phyloP scores from a whole-genome alignment of 495 filamentous ascomycete genomes.

The Penicillium goetzii region DNA sequence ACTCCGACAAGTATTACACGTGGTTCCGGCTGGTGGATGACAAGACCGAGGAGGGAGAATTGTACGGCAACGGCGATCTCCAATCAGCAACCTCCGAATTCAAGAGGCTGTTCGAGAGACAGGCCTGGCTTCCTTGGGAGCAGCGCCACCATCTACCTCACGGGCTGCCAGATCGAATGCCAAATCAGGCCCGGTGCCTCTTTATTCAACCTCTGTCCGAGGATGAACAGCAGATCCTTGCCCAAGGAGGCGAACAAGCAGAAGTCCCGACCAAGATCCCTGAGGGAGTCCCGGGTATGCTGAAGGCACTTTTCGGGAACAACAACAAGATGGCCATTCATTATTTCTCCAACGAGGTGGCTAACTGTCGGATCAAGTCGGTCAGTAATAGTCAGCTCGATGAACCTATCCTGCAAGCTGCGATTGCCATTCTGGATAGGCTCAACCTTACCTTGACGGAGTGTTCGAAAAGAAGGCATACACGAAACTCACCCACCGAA shows the following conservation, averaged over 20 bases:
- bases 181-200: not conserved
- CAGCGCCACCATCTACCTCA: slow-evolving; percentile 1
- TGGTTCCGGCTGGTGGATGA: slow-evolving; percentile 1
- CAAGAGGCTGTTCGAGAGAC: slow-evolving; percentile 6
- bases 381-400: not conserved
- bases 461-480: not conserved
- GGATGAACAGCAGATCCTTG: slow-evolving; percentile 1
- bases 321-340: not conserved
- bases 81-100: slow-evolving; percentile 10
- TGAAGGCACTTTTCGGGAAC: slow-evolving; percentile 6
- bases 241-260: not conserved
- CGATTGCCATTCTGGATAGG: not conserved
- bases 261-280: not conserved
- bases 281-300: not conserved
- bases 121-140: slow-evolving; percentile 16
- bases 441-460: not conserved
- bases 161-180: not conserved
- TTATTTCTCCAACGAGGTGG: not conserved
- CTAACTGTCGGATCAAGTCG: not conserved
- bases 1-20: not conserved
- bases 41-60: not conserved
- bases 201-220: slow-evolving; percentile 8
- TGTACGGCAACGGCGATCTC: slow-evolving; percentile 5
- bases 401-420: not conserved
- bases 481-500: not conserved